phyloP scores from a whole-genome alignment of 192 early-diverging fungal genomes.

The Podila clonocystis region DNA sequence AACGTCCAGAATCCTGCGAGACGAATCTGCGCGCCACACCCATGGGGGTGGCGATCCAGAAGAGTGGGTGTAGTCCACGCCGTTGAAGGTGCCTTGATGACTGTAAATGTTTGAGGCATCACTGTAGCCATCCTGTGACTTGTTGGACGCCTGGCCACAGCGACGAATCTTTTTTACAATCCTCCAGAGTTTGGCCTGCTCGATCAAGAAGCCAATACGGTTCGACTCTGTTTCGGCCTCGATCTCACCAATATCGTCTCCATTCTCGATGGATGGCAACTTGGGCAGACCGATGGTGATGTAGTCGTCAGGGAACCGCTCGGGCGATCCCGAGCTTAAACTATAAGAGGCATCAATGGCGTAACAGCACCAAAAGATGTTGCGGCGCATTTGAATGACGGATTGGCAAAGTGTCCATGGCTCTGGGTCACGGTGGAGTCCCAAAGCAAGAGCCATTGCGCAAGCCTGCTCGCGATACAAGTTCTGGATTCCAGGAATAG shows the following conservation, averaged over 20 bases:
- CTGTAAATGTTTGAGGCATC: constrained; percentile 27
- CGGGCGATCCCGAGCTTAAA: constrained; percentile 34
- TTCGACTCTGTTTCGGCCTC: constrained; percentile 33
- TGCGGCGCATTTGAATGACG: constrained; percentile 44
- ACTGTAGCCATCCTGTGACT: constrained; percentile 13
- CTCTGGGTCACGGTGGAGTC: constrained; percentile 41
- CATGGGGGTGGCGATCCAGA: constrained; percentile 9
- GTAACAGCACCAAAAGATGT: constrained; percentile 52
- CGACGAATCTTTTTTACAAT: constrained; percentile 52
- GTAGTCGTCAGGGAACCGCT: constrained; percentile 46
- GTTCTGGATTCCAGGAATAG: constrained; percentile 41
- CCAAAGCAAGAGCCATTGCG: constrained; percentile 44
- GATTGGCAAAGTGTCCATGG: constrained; percentile 47
- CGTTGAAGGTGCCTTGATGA: neutral
- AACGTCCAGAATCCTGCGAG: constrained; percentile 40
- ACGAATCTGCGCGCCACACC: constrained; percentile 43
- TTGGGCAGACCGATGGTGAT: constrained; percentile 35
- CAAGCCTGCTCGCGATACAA: constrained; percentile 50
- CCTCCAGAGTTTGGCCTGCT: constrained; percentile 53
- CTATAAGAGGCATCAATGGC: constrained; percentile 48
- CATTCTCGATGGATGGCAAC: constrained; percentile 22
- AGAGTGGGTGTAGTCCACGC: neutral
- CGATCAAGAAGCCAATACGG: constrained; percentile 43
- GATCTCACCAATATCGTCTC: constrained; percentile 41
- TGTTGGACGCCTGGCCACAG: constrained; percentile 43